Evolutionary conservation across 345 rosid species (phyloP).

Genomic region (Camelina hispida): DNA sequence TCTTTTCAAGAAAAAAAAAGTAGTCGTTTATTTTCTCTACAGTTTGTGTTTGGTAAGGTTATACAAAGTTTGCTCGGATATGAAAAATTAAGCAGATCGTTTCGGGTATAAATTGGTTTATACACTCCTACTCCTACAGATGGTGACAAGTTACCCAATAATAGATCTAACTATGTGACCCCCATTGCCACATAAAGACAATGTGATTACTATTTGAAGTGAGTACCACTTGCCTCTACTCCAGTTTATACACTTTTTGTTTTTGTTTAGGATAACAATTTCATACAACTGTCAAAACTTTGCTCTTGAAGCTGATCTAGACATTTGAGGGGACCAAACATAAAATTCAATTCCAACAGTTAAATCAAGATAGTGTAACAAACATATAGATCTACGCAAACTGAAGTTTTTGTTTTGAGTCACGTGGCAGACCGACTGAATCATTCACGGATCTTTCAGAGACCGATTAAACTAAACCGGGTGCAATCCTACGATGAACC

Average conservation of each 20-base stretch:
- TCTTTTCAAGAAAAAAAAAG: neutral
- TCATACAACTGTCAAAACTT: constrained; percentile 19
- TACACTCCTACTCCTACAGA: neutral
- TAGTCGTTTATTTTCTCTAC: neutral
- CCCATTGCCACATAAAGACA: constrained; percentile 3
- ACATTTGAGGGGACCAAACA: constrained; percentile 20
- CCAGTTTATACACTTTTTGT: neutral
- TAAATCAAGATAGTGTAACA: neutral
- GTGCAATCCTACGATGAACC: constrained; percentile 30
- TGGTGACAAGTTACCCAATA: constrained; percentile 10
- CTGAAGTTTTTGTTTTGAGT: constrained; percentile 14
- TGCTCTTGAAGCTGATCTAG: constrained; percentile 27
- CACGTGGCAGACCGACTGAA: constrained; percentile 46
- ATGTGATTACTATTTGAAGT: constrained; percentile 12
- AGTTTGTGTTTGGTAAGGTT: neutral
- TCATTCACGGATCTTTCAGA: constrained; percentile 37
- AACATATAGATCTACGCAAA: constrained; percentile 4
- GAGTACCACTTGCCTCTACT: constrained; percentile 12
- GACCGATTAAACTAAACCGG: constrained; percentile 37
- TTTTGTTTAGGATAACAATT: neutral
- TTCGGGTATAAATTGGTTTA: neutral
- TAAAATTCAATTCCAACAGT: neutral
- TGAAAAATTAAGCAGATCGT: neutral
- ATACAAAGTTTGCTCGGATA: neutral
- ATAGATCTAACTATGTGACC: neutral